Evolutionary conservation across 2,329 filamentous ascomycete genomes (phyloP), one percentile per base, ranked within the genome.

Genomic region (Aspergillus pseudoglaucus): DNA sequence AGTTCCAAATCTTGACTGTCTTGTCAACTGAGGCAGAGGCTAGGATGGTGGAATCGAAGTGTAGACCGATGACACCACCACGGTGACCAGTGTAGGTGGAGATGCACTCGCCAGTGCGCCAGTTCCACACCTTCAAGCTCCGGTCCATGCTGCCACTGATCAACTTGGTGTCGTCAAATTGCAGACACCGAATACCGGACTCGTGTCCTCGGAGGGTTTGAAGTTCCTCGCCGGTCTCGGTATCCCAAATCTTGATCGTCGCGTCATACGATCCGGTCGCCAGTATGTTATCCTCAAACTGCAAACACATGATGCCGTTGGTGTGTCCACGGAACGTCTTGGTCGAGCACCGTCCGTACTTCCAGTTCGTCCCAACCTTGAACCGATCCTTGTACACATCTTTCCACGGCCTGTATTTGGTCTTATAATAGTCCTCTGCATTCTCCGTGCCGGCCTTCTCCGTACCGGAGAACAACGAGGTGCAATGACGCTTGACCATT

Each of bases 361-460:
- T 95, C 93, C 93, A 98, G 66, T 97, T 97, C 51, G 85, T 93
- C 45, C 93, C 91, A 42, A 98, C 90, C 66, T 91, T 93, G 76
- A 91, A 97, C 14, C 88, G 82, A 66, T 96, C 91, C 54, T 89
- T 87, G 73, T 98, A 98, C 1, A 98, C 88, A 52, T 95, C 90
- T 69, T 98, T 98, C 93, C 93, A 98, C 0, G 86, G 90, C 25
- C 89, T 71, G 52, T 72, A 71, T 18, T 70, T 67, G 12, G 73
- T 74, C 50, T 75, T 74, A 58, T 78, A 77, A 54, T 76, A 77
- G 9, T 72, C 70, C 17, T 73, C 71, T 25, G 71, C 59, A 10
- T 61, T 59, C 30, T 70, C 69, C 1, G 63, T 48, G 8, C 43
- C 46, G 33, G 61, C 25, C 12, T 61, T 59, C 30, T 70, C 69